These are phyloP conservation scores for Teratosphaeria gauchensis DNA, from an alignment of 2,329 filamentous ascomycete species.

Conservation along the genomic window DNA sequence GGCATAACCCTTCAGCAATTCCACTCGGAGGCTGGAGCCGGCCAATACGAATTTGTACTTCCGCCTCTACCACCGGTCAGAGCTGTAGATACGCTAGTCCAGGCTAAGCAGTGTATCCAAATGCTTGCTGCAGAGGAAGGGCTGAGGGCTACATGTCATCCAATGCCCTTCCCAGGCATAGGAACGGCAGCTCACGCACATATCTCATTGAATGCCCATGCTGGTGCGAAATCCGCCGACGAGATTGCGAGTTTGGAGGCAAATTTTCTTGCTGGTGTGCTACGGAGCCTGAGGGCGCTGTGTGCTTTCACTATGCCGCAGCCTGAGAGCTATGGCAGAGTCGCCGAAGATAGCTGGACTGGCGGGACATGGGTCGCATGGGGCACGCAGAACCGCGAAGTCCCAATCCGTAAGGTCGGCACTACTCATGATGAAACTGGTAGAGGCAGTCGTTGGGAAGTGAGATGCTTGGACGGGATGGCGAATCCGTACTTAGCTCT, in stretches of 20 bases:
- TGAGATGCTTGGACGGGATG: conserved; percentile 68
- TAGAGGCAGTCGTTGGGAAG: conserved; percentile 58
- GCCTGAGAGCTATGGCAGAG: conserved; percentile 57
- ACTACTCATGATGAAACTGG: neutral
- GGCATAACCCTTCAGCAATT: conserved; percentile 62
- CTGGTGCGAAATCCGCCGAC: neutral
- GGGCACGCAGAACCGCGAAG: conserved; percentile 74
- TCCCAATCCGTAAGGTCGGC: conserved; percentile 57
- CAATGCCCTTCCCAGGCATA: conserved; percentile 53
- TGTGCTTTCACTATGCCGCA: conserved; percentile 59
- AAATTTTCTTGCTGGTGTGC: conserved; percentile 58
- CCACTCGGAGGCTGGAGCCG: conserved; percentile 62
- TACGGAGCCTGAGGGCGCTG: conserved; percentile 57
- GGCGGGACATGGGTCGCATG: conserved; percentile 71
- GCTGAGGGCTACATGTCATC: conserved; percentile 62
- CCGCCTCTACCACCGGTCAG: conserved; percentile 52
- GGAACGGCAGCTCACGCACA: conserved; percentile 63
- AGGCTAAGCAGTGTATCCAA: conserved; percentile 59
- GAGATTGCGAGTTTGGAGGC: conserved; percentile 40
- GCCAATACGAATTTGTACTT: conserved; percentile 71
- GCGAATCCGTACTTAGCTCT: conserved; percentile 69
- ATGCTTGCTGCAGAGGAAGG: conserved; percentile 53
- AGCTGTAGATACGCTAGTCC: conserved; percentile 63
- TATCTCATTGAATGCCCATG: conserved; percentile 49
- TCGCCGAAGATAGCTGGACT: conserved; percentile 62